Evolutionary conservation across 2,329 filamentous ascomycete genomes (phyloP).

Genomic region (Beauveria sp.): DNA sequence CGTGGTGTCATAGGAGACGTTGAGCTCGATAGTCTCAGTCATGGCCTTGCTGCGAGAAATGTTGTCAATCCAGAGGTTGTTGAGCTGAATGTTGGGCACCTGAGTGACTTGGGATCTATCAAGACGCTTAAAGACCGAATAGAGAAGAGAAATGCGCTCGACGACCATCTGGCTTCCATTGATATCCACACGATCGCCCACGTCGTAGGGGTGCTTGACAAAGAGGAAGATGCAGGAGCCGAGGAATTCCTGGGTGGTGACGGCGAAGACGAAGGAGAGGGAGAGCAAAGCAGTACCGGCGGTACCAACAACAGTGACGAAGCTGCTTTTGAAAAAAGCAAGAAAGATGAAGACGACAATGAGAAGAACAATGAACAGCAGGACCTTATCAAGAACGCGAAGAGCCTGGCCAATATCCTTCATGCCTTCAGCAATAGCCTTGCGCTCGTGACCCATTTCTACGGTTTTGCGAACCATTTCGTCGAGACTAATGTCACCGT

Average conservation of each 20-base stretch:
- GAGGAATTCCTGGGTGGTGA: conserved; percentile 89
- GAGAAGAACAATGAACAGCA: conserved; percentile 73
- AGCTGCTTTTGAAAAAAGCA: conserved; percentile 80
- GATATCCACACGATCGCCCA: conserved; percentile 89
- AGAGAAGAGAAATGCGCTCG: conserved; percentile 89
- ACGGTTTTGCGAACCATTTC: conserved; percentile 88
- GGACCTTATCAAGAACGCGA: conserved; percentile 77
- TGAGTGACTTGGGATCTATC: conserved; percentile 70
- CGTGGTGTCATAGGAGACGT: conserved; percentile 75
- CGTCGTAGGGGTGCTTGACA: conserved; percentile 96
- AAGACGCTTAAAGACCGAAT: conserved; percentile 82
- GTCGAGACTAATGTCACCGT: conserved; percentile 89
- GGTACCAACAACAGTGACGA: conserved; percentile 78
- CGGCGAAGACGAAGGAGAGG: conserved; percentile 92
- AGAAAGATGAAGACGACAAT: conserved; percentile 80
- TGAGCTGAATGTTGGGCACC: conserved; percentile 84
- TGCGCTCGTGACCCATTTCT: conserved; percentile 77
- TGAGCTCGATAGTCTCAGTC: conserved; percentile 75
- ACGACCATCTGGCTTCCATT: conserved; percentile 64
- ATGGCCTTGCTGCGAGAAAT: conserved; percentile 85
- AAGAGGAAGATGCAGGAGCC: conserved; percentile 98
- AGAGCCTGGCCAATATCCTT: conserved; percentile 96
- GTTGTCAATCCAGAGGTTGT: conserved; percentile 93
- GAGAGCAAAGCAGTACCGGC: conserved; percentile 89
- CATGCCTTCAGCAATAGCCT: conserved; percentile 87